Conservation (phyloP, 768 basidiomycete species). For the Boletus sp. region DNA sequence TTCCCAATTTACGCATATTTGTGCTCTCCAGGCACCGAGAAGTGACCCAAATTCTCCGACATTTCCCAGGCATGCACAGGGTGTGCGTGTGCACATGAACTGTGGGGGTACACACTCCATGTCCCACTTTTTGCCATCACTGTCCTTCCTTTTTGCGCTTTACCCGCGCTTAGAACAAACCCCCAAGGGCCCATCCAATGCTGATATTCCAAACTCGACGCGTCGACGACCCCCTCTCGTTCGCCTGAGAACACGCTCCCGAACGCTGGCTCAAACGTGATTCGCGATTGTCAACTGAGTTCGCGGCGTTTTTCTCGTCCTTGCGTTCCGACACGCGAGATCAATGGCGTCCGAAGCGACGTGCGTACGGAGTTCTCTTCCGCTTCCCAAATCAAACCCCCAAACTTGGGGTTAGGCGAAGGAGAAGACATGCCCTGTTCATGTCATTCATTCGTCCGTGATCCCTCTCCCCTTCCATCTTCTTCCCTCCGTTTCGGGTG, state of each 20-base stretch:
- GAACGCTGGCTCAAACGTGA: background rate
- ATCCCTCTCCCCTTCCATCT: background rate
- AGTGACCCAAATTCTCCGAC: background rate
- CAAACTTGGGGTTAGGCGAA: background rate
- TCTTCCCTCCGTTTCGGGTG: background rate
- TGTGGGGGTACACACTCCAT: background rate
- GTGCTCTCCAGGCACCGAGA: conserved; percentile 17
- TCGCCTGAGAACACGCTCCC: background rate
- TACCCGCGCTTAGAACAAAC: background rate
- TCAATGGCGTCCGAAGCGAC: background rate
- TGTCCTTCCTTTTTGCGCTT: background rate
- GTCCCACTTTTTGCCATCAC: background rate
- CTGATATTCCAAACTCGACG: background rate
- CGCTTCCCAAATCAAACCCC: background rate
- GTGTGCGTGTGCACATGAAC: background rate
- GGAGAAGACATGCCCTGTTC: background rate
- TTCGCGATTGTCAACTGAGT: background rate
- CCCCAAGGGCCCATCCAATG: background rate
- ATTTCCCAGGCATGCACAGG: conserved; percentile 2
- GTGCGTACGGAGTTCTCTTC: background rate
- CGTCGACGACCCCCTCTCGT: background rate
- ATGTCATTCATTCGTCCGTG: too few relatives aligned
- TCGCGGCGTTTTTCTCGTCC: background rate
- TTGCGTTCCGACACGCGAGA: background rate
- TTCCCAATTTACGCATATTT: conserved; percentile 12